Conservation (phyloP, 2,329 filamentous ascomycete species). For the Emergomyces pasteurianus region DNA sequence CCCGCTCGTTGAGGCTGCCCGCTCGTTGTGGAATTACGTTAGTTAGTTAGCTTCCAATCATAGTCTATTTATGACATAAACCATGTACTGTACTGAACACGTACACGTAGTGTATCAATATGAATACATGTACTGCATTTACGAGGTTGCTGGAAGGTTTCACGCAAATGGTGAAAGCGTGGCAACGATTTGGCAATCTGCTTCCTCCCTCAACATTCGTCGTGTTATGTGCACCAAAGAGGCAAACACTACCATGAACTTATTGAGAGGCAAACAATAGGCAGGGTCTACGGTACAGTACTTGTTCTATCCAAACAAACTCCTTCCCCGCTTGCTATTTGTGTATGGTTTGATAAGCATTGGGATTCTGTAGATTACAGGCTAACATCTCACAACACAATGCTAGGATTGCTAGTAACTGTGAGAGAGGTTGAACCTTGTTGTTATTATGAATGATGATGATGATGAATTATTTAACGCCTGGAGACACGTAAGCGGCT, state of each 20-base stretch:
- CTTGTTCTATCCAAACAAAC: not conserved
- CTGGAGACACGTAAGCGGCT: too few relatives aligned
- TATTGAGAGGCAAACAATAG: not conserved
- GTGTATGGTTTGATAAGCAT: too few relatives aligned
- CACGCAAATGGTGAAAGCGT: not conserved
- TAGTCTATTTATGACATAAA: not conserved
- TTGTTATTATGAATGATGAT: too few relatives aligned
- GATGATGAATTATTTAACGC: too few relatives aligned
- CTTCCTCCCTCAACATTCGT: not conserved
- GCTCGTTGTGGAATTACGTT: too few relatives aligned
- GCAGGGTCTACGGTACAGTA: not conserved
- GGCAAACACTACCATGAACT: not conserved
- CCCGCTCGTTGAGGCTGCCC: too few relatives aligned
- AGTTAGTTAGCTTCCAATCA: not conserved
- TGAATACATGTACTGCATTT: not conserved
- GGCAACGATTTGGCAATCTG: not conserved
- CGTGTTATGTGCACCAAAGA: not conserved
- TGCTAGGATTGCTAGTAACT: too few relatives aligned
- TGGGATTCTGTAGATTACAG: too few relatives aligned
- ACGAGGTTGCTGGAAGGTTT: not conserved
- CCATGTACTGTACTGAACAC: not conserved
- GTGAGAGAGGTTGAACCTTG: too few relatives aligned
- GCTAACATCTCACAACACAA: too few relatives aligned
- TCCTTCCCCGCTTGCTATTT: not conserved
- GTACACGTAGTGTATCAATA: not conserved